Conservation (phyloP, 805 yeast species). For the Wickerhamiella cacticola region DNA sequence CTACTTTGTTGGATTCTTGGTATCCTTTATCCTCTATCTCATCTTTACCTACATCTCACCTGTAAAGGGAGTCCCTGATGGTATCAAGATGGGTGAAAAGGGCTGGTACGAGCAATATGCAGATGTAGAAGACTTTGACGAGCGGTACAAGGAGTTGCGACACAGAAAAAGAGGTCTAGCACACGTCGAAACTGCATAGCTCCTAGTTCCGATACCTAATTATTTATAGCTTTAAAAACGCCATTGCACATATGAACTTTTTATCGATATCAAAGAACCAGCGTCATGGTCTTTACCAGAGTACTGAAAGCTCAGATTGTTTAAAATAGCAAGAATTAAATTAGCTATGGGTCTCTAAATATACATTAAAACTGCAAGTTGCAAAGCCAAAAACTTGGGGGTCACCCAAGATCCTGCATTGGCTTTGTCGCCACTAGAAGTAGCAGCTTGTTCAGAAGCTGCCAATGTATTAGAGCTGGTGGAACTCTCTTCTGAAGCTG, state of each 20-base stretch:
- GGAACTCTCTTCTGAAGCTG: too few species aligned
- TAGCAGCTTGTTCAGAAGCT: too few species aligned
- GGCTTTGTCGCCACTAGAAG: background rate
- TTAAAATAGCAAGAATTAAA: background rate
- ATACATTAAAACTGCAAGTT: background rate
- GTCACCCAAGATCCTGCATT: background rate
- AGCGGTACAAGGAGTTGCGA: slow-evolving; percentile 11
- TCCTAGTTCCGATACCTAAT: background rate
- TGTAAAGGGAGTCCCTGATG: slow-evolving; percentile 18
- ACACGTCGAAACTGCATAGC: background rate
- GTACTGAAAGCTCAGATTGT: too few species aligned
- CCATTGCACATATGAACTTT: too few species aligned
- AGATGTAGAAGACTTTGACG: slow-evolving; percentile 21
- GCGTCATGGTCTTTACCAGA: too few species aligned
- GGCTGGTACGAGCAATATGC: slow-evolving; percentile 23
- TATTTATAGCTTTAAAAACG: background rate
- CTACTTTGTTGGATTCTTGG: slow-evolving; percentile 63
- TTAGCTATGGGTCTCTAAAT: background rate
- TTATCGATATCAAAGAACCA: too few species aligned
- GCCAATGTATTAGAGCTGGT: too few species aligned
- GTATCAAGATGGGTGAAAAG: slow-evolving; percentile 16
- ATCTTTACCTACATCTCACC: slow-evolving; percentile 28
- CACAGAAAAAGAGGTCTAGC: background rate
- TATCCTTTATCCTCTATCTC: slow-evolving; percentile 45
- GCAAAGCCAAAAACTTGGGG: background rate